These are phyloP conservation scores for Penicillium sp. DNA, from an alignment of 2,329 filamentous ascomycete species.

Conservation along the genomic window DNA sequence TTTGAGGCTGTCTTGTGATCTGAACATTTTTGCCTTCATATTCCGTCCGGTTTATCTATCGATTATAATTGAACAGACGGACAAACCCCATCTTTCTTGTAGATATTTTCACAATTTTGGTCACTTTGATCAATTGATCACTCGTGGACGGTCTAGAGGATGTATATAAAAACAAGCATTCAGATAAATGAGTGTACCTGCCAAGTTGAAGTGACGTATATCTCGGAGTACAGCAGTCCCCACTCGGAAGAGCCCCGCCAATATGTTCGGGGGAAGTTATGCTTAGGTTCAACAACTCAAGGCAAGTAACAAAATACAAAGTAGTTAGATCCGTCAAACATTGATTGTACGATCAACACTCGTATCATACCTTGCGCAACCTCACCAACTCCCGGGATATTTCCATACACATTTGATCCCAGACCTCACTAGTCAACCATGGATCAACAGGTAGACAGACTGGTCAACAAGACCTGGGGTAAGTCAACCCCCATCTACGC, in stretches of 20 bases:
- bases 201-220: conserved; percentile 19
- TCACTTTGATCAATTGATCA: too few relatives aligned
- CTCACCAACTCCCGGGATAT: neutral
- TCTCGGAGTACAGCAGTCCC: conserved; percentile 27
- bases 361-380: neutral
- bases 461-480: conserved; percentile 39
- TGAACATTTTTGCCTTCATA: conserved; percentile 10
- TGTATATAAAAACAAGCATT: neutral
- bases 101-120: neutral
- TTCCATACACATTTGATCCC: neutral
- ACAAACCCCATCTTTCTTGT: neutral
- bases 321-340: neutral
- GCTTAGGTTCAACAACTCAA: conserved; percentile 1
- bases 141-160: neutral
- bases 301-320: neutral
- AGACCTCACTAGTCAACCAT: conserved; percentile 14
- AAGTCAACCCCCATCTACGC: conserved; percentile 10
- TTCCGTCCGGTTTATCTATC: neutral
- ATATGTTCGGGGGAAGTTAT: conserved; percentile 9
- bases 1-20: neutral
- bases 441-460: conserved; percentile 31
- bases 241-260: conserved; percentile 23
- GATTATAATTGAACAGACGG: neutral
- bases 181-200: neutral
- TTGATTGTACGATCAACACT: neutral